phyloP scores from a whole-genome alignment of 352 stramenopile species.

The Globisporangium irregulare region DNA sequence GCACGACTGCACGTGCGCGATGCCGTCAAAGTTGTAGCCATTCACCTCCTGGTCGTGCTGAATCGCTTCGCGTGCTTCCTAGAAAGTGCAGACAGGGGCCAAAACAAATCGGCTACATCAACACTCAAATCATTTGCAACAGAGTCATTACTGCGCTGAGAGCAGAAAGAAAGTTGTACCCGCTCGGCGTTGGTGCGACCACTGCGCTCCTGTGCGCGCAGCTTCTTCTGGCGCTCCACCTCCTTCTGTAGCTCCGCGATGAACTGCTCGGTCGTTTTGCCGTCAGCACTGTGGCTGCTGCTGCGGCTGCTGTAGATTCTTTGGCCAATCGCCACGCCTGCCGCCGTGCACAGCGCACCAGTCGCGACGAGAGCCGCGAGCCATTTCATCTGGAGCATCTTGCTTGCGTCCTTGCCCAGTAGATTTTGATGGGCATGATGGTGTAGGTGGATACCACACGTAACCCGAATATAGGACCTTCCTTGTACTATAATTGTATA shows the following conservation, averaged over 20 bases:
- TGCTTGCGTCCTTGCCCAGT: neutral
- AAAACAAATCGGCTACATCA: neutral
- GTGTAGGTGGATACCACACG: neutral
- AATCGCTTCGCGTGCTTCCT: constrained; percentile 60
- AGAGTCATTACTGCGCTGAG: neutral
- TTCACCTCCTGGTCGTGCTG: constrained; percentile 55
- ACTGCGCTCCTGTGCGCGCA: constrained; percentile 68
- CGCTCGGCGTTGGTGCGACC: constrained; percentile 73
- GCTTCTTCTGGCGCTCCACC: constrained; percentile 63
- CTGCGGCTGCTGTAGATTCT: neutral
- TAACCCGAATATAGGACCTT: neutral
- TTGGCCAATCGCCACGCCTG: constrained; percentile 11
- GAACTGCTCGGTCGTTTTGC: constrained; percentile 25
- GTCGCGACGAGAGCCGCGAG: constrained; percentile 15
- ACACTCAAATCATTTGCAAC: too few relatives aligned
- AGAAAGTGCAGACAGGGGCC: neutral
- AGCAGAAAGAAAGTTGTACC: constrained; percentile 7
- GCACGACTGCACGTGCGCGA: constrained; percentile 78
- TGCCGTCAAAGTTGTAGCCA: constrained; percentile 70
- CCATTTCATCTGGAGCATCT: constrained; percentile 12
- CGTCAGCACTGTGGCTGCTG: neutral
- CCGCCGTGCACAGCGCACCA: constrained; percentile 11
- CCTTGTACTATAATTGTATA: neutral
- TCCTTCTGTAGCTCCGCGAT: constrained; percentile 55
- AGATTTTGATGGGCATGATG: neutral